These are phyloP conservation scores for Cutaneotrichosporon sp. DNA, from an alignment of 1,284 basidiomycete genomes.

Conservation along the genomic window DNA sequence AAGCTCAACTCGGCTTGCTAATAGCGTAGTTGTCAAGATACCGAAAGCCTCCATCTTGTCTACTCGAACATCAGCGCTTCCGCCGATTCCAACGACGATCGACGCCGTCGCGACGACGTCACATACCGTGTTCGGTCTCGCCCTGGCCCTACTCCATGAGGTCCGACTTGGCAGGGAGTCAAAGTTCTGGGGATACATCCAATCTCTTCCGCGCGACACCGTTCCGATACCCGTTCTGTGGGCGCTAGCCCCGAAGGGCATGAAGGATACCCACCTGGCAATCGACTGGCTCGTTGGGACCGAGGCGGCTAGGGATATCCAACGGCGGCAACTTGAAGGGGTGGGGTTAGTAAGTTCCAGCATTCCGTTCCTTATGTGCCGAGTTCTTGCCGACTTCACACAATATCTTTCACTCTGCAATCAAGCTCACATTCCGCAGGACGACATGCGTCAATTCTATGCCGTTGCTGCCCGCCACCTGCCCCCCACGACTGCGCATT, in stretches of 20 bases:
- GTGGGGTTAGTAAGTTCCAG: slow-evolving; percentile 30
- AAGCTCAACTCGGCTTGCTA: no score
- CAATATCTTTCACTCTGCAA: slow-evolving; percentile 18
- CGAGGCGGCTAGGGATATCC: slow-evolving; percentile 39
- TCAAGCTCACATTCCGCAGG: slow-evolving; percentile 14
- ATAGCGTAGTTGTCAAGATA: slow-evolving; percentile 46
- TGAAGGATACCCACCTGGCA: slow-evolving; percentile 33
- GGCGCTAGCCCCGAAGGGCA: slow-evolving; percentile 22
- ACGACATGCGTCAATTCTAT: slow-evolving; percentile 35
- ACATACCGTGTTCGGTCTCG: slow-evolving; percentile 39
- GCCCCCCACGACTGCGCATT: slow-evolving; percentile 24
- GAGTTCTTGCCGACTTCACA: no score
- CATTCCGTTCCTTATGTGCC: no score
- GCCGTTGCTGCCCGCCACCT: slow-evolving; percentile 20
- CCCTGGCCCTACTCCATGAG: slow-evolving; percentile 47
- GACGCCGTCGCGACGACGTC: slow-evolving; percentile 9
- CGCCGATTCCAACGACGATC: slow-evolving; percentile 4
- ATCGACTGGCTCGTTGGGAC: slow-evolving; percentile 37
- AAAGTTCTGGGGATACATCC: slow-evolving; percentile 46
- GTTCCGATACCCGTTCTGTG: slow-evolving; percentile 45
- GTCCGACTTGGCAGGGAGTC: slow-evolving; percentile 36
- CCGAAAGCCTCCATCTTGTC: slow-evolving; percentile 46
- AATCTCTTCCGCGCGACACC: slow-evolving; percentile 39
- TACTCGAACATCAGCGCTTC: slow-evolving; percentile 27
- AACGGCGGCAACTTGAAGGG: slow-evolving; percentile 28